phyloP scores from a whole-genome alignment of 2,329 filamentous ascomycete species.

The Leptosphaerulina australis region DNA sequence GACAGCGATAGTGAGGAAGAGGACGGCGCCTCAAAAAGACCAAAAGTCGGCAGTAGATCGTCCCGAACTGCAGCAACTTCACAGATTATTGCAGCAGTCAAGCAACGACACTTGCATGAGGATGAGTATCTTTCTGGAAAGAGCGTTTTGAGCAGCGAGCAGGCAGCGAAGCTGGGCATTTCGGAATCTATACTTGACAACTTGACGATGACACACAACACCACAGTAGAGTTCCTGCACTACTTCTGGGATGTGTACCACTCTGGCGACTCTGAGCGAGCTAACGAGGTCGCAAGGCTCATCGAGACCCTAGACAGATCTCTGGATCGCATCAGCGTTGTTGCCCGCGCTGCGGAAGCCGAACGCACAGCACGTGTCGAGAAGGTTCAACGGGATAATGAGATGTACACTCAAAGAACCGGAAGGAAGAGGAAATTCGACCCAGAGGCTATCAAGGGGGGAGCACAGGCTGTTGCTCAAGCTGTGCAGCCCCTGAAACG shows the following conservation, averaged over 20 bases:
- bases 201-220: constrained; percentile 81
- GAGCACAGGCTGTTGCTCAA: constrained; percentile 73
- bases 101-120: constrained; percentile 65
- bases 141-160: constrained; percentile 32
- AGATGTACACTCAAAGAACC: constrained; percentile 72
- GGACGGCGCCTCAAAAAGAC: constrained; percentile 62
- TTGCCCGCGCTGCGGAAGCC: constrained; percentile 78
- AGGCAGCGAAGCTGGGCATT: constrained; percentile 43
- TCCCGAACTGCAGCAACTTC: constrained; percentile 68
- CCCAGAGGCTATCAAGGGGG: constrained; percentile 72
- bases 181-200: constrained; percentile 62
- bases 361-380: constrained; percentile 72
- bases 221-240: constrained; percentile 92
- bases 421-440: constrained; percentile 76
- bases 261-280: constrained; percentile 82
- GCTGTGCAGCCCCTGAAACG: constrained; percentile 76
- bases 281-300: constrained; percentile 79
- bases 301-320: constrained; percentile 82
- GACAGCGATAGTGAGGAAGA: constrained; percentile 64
- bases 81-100: constrained; percentile 70
- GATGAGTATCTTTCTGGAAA: constrained; percentile 45
- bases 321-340: constrained; percentile 76
- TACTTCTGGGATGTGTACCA: constrained; percentile 96
- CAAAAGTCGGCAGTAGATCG: constrained; percentile 71
- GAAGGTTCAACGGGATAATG: constrained; percentile 70